Percentiles rank a stretch among this genome's conserved stretches.
These are phyloP conservation scores for Pogostemon cablin DNA, from an alignment of 257 asterid genomes.

Conservation along the genomic window DNA sequence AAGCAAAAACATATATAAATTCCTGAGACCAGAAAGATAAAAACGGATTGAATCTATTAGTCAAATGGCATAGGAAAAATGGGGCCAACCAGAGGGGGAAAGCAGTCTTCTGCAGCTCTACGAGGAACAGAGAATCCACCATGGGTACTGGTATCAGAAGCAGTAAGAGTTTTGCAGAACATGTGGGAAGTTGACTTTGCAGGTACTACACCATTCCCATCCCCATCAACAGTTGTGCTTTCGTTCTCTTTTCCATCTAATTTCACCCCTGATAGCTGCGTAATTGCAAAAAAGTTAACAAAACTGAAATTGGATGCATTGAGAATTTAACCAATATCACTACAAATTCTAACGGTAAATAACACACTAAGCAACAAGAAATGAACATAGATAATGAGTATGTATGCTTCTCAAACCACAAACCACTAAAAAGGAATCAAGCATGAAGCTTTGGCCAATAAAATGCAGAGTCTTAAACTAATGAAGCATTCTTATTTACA, in stretches of 20 bases:
- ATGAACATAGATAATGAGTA: background rate
- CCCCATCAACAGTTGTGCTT: constrained; percentile 52
- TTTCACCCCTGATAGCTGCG: constrained; percentile 52
- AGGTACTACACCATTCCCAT: constrained; percentile 53
- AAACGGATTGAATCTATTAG: constrained; percentile 5
- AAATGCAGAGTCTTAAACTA: background rate
- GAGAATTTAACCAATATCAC: constrained; percentile 11
- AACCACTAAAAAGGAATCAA: constrained; percentile 11
- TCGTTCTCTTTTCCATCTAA: constrained; percentile 66
- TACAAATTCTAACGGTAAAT: constrained; percentile 6
- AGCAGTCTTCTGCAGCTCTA: constrained; percentile 99
- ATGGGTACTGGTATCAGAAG: constrained; percentile 95
- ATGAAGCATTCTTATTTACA: constrained; percentile 10
- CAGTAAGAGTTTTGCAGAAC: constrained; percentile 98
- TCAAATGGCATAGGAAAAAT: constrained; percentile 8
- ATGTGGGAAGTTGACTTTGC: constrained; percentile 83
- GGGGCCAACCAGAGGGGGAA: constrained; percentile 86
- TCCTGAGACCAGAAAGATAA: constrained; percentile 24
- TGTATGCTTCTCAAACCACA: constrained; percentile 7
- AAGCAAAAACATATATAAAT: constrained; percentile 20
- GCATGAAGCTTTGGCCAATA: background rate
- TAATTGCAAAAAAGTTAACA: constrained; percentile 25
- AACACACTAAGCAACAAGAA: constrained; percentile 12
- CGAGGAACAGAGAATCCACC: constrained; percentile 99
- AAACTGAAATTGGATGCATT: background rate